phyloP scores from a whole-genome alignment of 2,329 filamentous ascomycete genomes.

The Corinectria fuckeliana region DNA sequence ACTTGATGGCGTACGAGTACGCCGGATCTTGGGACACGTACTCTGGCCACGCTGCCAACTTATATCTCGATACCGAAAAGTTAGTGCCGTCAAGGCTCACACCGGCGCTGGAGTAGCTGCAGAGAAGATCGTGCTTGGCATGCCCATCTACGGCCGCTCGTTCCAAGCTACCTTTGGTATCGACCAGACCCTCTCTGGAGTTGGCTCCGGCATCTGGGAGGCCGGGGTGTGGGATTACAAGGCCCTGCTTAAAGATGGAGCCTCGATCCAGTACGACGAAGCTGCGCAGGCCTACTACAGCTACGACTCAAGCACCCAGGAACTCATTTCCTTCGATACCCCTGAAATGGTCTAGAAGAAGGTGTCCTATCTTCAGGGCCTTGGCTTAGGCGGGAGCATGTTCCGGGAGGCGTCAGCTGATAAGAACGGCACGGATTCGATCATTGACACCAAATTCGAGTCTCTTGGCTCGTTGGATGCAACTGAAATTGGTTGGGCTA shows the following conservation, averaged over 20 bases:
- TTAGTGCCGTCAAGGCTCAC: slow-evolving; percentile 70
- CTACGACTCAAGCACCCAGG: slow-evolving; percentile 65
- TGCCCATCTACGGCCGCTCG: slow-evolving; percentile 64
- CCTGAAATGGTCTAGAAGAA: slow-evolving; percentile 66
- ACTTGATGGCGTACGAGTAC: slow-evolving; percentile 81
- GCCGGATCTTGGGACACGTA: slow-evolving; percentile 72
- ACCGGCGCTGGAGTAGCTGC: slow-evolving; percentile 65
- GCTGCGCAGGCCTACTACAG: slow-evolving; percentile 70
- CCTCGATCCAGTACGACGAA: slow-evolving; percentile 63
- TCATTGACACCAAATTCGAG: slow-evolving; percentile 61
- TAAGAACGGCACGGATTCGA: slow-evolving; percentile 61
- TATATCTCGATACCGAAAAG: slow-evolving; percentile 63
- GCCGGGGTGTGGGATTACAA: slow-evolving; percentile 83
- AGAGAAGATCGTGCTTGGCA: slow-evolving; percentile 75
- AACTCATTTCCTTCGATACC: slow-evolving; percentile 77
- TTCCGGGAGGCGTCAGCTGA: slow-evolving; percentile 86
- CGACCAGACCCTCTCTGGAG: slow-evolving; percentile 67
- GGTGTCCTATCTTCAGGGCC: slow-evolving; percentile 66
- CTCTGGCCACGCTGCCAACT: slow-evolving; percentile 75
- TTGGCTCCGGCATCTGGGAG: slow-evolving; percentile 76
- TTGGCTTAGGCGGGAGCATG: slow-evolving; percentile 77
- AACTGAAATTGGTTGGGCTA: slow-evolving; percentile 59
- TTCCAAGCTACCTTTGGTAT: slow-evolving; percentile 62
- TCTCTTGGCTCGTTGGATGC: slow-evolving; percentile 51
- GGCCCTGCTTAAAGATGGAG: slow-evolving; percentile 68